Evolutionary conservation across 2,329 filamentous ascomycete genomes (phyloP).

Genomic region (Stagonosporopsis chrysanthemi): DNA sequence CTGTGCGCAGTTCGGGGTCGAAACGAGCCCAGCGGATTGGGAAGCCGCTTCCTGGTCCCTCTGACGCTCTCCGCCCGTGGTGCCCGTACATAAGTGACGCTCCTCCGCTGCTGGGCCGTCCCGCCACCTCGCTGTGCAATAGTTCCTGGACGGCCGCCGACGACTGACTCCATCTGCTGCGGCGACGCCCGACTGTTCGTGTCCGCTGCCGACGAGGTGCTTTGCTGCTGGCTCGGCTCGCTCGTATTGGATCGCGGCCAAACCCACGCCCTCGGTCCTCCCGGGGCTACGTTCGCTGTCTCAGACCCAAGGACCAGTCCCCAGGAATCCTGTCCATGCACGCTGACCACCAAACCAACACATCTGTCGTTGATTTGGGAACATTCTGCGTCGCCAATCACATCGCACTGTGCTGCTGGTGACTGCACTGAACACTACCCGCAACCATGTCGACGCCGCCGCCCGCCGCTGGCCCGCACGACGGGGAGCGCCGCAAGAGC

Average conservation of each 20-base stretch:
- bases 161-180: slow-evolving; percentile 1
- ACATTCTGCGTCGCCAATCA: too few relatives aligned
- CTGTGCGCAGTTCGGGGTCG: slow-evolving; percentile 38
- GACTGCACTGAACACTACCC: slow-evolving; percentile 8
- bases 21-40: slow-evolving; percentile 38
- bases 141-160: slow-evolving; percentile 18
- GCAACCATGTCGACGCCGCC: slow-evolving; percentile 41
- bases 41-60: slow-evolving; percentile 26
- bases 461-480: slow-evolving; percentile 23
- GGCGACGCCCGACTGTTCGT: background rate
- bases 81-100: slow-evolving; percentile 34
- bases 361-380: slow-evolving; percentile 32
- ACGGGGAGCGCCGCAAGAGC: slow-evolving; percentile 41
- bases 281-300: slow-evolving; percentile 37
- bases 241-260: slow-evolving; percentile 16
- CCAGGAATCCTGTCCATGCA: slow-evolving; percentile 23
- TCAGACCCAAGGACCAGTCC: slow-evolving; percentile 38
- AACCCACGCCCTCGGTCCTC: slow-evolving; percentile 34
- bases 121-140: slow-evolving; percentile 16
- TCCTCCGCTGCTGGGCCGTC: slow-evolving; percentile 22
- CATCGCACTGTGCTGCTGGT: background rate
- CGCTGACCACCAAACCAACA: slow-evolving; percentile 24
- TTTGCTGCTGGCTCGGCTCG: slow-evolving; percentile 3
- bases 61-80: slow-evolving; percentile 15
- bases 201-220: background rate